A percentile compares a stretch with the other conserved stretches of the same genome.
These are phyloP conservation scores for Aspergillus ibericus DNA, from an alignment of 2,329 filamentous ascomycete genomes.

Conservation along the genomic window DNA sequence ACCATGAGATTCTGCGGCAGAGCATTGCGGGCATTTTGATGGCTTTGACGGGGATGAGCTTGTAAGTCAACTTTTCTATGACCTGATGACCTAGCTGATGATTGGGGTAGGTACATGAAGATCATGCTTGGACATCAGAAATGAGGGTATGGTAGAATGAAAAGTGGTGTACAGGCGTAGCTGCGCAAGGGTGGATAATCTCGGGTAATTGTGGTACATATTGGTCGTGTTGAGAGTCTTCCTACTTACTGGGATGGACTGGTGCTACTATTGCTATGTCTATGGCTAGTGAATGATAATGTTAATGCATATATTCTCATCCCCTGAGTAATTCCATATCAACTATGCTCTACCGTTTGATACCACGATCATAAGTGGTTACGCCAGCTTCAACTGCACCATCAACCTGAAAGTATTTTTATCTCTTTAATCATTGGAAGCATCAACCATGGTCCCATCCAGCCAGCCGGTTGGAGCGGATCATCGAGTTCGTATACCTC, in stretches of 20 bases:
- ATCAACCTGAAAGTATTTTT: too few species aligned
- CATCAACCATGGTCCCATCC: too few species aligned
- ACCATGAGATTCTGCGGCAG: slow-evolving; percentile 13
- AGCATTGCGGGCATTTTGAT: slow-evolving; percentile 20
- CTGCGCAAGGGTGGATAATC: background rate
- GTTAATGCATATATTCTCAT: too few species aligned
- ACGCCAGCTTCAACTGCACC: background rate
- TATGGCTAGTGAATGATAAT: too few species aligned
- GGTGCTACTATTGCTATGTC: too few species aligned
- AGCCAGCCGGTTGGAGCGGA: background rate
- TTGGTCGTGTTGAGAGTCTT: background rate
- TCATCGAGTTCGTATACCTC: background rate
- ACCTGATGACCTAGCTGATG: background rate
- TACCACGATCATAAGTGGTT: too few species aligned
- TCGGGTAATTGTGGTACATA: background rate
- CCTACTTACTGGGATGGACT: background rate
- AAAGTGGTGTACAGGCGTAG: background rate
- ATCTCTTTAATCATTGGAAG: too few species aligned
- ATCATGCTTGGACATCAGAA: slow-evolving; percentile 15
- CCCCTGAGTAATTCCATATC: too few species aligned
- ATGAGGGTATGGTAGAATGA: background rate
- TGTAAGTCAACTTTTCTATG: slow-evolving; percentile 12
- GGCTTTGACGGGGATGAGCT: slow-evolving; percentile 23
- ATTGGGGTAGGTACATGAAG: slow-evolving; percentile 18
- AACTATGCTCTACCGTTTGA: too few species aligned